Evolutionary conservation across 768 basidiomycete genomes (phyloP), one percentile per base, ranked within the genome.

Genomic region (Artomyces pyxidatus): DNA sequence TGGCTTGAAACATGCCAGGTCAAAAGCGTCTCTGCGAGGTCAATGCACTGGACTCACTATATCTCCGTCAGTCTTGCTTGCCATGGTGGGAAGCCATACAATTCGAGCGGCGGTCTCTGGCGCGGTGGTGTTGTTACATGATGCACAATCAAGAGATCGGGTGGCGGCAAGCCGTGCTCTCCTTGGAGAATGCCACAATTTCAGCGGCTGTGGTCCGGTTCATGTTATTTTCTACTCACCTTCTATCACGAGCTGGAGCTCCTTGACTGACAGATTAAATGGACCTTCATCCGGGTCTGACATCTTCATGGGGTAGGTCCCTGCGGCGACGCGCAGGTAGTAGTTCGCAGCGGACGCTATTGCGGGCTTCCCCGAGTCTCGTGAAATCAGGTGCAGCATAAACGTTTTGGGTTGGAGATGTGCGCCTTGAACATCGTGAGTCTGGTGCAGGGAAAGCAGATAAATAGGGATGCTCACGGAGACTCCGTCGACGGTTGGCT

Each of bases 71-170:
- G 66, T 48, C 82, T 71, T n/a, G 81, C 77, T 57, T 91, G 88
- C 88, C 88, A 91, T 14, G 88, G 88, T 16, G 88, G 88, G 58
- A 84, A 89, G 4, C 83, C 84, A 55, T 83, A 68, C 19, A 89
- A 68, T 61, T 89, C 85, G 44, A 83, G 63, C 1, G 84, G 78
- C 21, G 68, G 58, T 32, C 59, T 61, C 30, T 66, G 63, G 30
- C 62, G 63, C 42, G 58, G 64, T 11, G 66, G 61, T 2, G 70
- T 65, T 27, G 67, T 68, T 19, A 85, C 51, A 40, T 78, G 68
- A 59, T 90, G 85, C 14, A 89, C 70, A 55, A 91, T 80, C 72
- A 88, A 76, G 43, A 91, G 76, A 57, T 91, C 86, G 12, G 88
- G 85, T 12, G 83, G 69, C 16, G 80, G 73, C 39, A 87, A 69